These are phyloP conservation scores for Blechomonas ayalai DNA, from an alignment of 208 protist genomes.

Conservation along the genomic window DNA sequence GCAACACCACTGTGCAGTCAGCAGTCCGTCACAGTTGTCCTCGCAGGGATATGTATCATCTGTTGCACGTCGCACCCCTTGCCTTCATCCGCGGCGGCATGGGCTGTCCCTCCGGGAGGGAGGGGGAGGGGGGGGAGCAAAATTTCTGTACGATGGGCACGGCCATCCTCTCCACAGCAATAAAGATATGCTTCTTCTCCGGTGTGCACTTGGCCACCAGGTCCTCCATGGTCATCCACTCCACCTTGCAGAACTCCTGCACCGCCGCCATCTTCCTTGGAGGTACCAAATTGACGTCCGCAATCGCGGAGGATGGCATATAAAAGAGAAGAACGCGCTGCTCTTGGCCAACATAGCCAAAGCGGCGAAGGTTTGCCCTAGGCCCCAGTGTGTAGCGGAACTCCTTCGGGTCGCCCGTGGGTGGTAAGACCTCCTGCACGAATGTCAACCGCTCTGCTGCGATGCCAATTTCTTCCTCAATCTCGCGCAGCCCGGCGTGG, in stretches of 20 bases:
- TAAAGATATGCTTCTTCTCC: conserved; percentile 68
- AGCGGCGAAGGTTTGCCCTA: conserved; percentile 51
- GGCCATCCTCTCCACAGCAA: conserved; percentile 22
- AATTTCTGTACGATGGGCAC: conserved; percentile 30
- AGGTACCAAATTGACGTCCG: conserved; percentile 49
- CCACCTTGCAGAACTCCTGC: conserved; percentile 48
- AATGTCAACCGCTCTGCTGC: conserved; percentile 32
- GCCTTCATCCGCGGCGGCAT: no score
- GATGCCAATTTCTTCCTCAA: conserved; percentile 72
- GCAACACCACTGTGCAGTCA: no score
- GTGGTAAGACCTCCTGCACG: conserved; percentile 59
- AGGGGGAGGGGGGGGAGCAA: no score
- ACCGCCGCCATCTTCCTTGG: conserved; percentile 21
- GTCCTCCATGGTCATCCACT: conserved; percentile 38
- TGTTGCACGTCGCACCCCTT: no score
- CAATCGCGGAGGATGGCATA: conserved; percentile 22
- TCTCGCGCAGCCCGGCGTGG: conserved; percentile 49
- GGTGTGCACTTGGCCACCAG: conserved; percentile 13
- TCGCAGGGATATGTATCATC: no score
- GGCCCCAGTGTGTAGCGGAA: conserved; percentile 50
- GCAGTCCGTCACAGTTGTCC: no score
- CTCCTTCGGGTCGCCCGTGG: conserved; percentile 42
- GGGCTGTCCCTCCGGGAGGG: no score
- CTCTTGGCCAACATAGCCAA: conserved; percentile 66
- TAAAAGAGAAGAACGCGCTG: conserved; percentile 76